Evolutionary conservation across 2,329 filamentous ascomycete species (phyloP).

Genomic region (Colletotrichum tamarilloi): DNA sequence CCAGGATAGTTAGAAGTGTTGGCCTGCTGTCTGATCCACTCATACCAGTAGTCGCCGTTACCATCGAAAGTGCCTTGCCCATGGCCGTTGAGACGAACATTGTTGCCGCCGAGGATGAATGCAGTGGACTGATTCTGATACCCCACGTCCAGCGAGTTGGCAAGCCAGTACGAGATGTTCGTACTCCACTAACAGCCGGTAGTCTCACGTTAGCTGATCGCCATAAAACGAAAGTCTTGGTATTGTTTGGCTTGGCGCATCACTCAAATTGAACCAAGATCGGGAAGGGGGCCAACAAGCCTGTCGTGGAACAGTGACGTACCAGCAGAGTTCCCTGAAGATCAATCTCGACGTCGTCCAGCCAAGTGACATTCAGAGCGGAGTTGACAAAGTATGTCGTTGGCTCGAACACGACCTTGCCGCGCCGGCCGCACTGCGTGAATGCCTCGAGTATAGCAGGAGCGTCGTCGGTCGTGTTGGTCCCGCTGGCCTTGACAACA

Average conservation of each 20-base stretch:
- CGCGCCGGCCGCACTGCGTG: slow-evolving; percentile 41
- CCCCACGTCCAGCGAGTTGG: slow-evolving; percentile 53
- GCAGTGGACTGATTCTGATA: slow-evolving; percentile 60
- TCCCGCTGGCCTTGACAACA: slow-evolving; percentile 40
- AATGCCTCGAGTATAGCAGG: slow-evolving; percentile 45
- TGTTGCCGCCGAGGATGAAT: slow-evolving; percentile 59
- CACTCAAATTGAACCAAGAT: neutral
- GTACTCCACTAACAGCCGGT: slow-evolving; percentile 44
- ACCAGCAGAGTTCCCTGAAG: slow-evolving; percentile 7
- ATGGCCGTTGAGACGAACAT: slow-evolving; percentile 55
- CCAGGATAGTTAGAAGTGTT: slow-evolving; percentile 51
- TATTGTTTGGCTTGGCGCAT: neutral
- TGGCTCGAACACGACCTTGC: slow-evolving; percentile 45
- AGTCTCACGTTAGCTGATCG: neutral
- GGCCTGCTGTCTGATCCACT: slow-evolving; percentile 46
- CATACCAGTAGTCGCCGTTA: slow-evolving; percentile 65
- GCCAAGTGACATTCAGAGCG: slow-evolving; percentile 1
- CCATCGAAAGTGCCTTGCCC: slow-evolving; percentile 61
- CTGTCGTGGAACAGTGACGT: slow-evolving; percentile 13
- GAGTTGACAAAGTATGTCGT: slow-evolving; percentile 45
- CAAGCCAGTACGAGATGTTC: slow-evolving; percentile 57
- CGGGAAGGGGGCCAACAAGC: accelerated
- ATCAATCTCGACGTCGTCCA: slow-evolving; percentile 21
- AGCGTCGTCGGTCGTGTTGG: slow-evolving; percentile 43
- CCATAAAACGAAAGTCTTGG: neutral